Conservation (phyloP, 2,329 filamentous ascomycete species). For the Cyphellophora europaea region DNA sequence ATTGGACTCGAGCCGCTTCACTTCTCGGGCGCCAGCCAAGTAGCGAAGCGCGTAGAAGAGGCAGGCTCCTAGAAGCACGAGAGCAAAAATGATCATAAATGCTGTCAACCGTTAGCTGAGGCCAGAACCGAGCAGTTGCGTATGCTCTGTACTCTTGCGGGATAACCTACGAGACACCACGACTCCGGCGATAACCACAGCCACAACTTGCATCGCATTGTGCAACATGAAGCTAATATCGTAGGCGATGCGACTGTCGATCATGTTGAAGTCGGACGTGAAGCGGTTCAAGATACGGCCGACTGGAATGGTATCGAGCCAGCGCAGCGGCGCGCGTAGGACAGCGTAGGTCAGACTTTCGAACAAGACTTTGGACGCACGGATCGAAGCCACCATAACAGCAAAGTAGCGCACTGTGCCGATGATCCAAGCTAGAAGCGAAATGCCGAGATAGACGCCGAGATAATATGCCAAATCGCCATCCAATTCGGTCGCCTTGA, state of each 20-base stretch:
- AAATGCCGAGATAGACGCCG: constrained; percentile 55
- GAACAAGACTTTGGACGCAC: constrained; percentile 61
- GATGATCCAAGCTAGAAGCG: constrained; percentile 42
- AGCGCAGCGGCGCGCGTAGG: constrained; percentile 63
- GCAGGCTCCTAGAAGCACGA: constrained; percentile 48
- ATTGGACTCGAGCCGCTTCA: constrained; percentile 68
- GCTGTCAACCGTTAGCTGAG: too few relatives aligned
- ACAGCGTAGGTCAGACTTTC: constrained; percentile 57
- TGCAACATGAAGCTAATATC: constrained; percentile 53
- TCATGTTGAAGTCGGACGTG: constrained; percentile 64
- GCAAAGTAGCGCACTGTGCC: constrained; percentile 55
- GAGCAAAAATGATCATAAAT: constrained; percentile 53
- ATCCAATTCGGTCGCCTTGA: constrained; percentile 10
- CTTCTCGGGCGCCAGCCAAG: constrained; percentile 61
- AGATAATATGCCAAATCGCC: constrained; percentile 54
- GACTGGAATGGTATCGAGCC: constrained; percentile 71
- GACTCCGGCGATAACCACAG: constrained; percentile 56
- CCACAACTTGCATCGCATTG: constrained; percentile 52
- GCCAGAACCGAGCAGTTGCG: too few relatives aligned
- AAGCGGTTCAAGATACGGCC: constrained; percentile 71
- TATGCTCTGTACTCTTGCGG: too few relatives aligned
- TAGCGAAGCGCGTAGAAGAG: constrained; percentile 53
- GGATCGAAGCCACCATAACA: constrained; percentile 56
- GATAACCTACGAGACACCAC: too few relatives aligned
- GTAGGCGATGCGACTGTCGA: constrained; percentile 59